A percentile compares a stretch with the other conserved stretches of the same genome.
Evolutionary conservation across 805 yeast species (phyloP).

Genomic region (Suhomyces vadensis): DNA sequence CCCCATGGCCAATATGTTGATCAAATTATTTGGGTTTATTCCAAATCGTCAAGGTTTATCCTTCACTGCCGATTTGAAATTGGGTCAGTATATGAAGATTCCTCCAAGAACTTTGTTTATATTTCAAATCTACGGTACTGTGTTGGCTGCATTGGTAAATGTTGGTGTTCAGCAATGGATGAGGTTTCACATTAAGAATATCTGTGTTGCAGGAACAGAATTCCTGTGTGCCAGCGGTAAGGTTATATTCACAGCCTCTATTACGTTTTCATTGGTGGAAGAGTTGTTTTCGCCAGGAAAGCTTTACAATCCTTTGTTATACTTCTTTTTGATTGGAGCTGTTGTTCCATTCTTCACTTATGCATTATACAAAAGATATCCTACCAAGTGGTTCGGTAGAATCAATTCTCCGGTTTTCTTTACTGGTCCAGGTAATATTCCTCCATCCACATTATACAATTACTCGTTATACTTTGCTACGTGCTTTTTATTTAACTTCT

Average conservation of each 20-base stretch:
- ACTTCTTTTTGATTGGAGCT: slow-evolving; percentile 36
- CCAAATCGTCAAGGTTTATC: slow-evolving; percentile 21
- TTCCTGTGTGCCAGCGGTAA: slow-evolving; percentile 22
- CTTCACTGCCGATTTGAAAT: slow-evolving; percentile 19
- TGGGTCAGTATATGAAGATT: slow-evolving; percentile 23
- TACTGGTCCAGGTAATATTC: slow-evolving; percentile 19
- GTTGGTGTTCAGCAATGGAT: slow-evolving; percentile 27
- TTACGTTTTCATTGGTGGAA: slow-evolving; percentile 42
- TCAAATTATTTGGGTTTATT: slow-evolving; percentile 20
- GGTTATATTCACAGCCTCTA: slow-evolving; percentile 20
- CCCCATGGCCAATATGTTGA: slow-evolving; percentile 21
- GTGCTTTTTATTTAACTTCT: slow-evolving; percentile 18
- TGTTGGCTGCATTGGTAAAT: slow-evolving; percentile 23
- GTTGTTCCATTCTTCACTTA: slow-evolving; percentile 23
- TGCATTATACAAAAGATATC: slow-evolving; percentile 15
- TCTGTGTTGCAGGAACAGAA: slow-evolving; percentile 18
- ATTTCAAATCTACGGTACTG: slow-evolving; percentile 20
- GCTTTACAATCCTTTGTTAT: slow-evolving; percentile 29
- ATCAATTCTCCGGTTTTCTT: slow-evolving; percentile 16
- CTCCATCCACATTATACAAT: slow-evolving; percentile 19
- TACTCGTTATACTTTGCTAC: slow-evolving; percentile 19
- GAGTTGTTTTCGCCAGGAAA: slow-evolving; percentile 30
- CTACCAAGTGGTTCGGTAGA: slow-evolving; percentile 20
- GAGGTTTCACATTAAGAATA: slow-evolving; percentile 19
- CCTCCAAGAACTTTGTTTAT: slow-evolving; percentile 20